These are phyloP conservation scores for Pisolithus thermaeus DNA, from an alignment of 1,284 basidiomycete genomes.

Conservation along the genomic window DNA sequence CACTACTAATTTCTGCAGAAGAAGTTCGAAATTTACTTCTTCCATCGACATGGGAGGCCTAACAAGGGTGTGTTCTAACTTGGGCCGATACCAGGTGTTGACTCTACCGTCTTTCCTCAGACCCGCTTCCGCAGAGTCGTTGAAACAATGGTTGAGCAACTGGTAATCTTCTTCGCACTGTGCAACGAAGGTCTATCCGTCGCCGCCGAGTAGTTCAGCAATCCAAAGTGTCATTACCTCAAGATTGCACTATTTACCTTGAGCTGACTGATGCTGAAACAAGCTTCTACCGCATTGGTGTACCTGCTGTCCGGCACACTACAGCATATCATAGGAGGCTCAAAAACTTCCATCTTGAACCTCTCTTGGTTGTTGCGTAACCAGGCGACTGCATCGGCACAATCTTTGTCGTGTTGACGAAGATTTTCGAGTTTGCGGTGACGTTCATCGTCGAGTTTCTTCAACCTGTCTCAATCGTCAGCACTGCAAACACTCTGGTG, in stretches of 20 bases:
- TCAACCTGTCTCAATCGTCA: slow-evolving; percentile 38
- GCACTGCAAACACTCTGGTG: neutral
- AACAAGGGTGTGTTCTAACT: slow-evolving; percentile 28
- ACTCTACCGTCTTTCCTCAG: slow-evolving; percentile 48
- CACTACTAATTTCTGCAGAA: neutral
- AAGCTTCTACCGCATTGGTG: slow-evolving; percentile 72
- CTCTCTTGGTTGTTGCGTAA: slow-evolving; percentile 60
- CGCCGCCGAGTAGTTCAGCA: neutral
- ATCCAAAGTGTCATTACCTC: neutral
- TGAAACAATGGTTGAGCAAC: slow-evolving; percentile 58
- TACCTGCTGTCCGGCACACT: slow-evolving; percentile 62
- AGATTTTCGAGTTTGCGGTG: slow-evolving; percentile 54
- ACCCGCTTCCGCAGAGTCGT: slow-evolving; percentile 51
- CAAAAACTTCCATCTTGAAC: slow-evolving; percentile 81
- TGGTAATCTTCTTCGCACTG: slow-evolving; percentile 84
- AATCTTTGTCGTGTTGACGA: slow-evolving; percentile 48
- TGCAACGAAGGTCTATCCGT: slow-evolving; percentile 73
- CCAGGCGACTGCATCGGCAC: slow-evolving; percentile 71
- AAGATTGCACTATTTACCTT: slow-evolving; percentile 42
- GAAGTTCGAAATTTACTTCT: slow-evolving; percentile 39
- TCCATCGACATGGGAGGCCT: slow-evolving; percentile 51
- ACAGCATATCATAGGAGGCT: slow-evolving; percentile 75
- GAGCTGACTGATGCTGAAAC: slow-evolving; percentile 54
- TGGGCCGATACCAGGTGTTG: slow-evolving; percentile 59
- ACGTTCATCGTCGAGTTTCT: slow-evolving; percentile 54